Conservation (phyloP, 768 basidiomycete species). For the Leucogyrophana mollusca region DNA sequence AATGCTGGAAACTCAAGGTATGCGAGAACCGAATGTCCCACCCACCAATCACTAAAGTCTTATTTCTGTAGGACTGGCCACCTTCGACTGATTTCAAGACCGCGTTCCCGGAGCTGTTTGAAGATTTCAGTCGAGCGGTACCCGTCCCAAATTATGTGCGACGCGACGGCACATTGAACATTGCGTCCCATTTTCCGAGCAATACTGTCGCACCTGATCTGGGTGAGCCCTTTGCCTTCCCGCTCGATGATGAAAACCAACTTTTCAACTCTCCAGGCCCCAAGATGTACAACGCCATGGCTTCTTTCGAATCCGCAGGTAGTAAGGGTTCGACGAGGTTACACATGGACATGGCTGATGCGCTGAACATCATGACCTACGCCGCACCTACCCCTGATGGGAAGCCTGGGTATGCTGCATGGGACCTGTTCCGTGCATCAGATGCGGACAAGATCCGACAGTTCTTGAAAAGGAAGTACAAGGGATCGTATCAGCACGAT, state of each 20-base stretch:
- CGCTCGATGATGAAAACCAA: conserved; percentile 8
- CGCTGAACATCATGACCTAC: conserved; percentile 88
- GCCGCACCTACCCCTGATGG: conserved; percentile 58
- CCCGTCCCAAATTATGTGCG: conserved; percentile 91
- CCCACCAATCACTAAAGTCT: conserved; percentile 7
- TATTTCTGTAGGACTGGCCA: conserved; percentile 81
- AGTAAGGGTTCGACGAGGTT: conserved; percentile 85
- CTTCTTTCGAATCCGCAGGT: conserved; percentile 60
- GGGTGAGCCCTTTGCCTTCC: conserved; percentile 41
- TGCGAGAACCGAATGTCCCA: conserved; percentile 1
- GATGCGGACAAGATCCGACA: conserved; percentile 76
- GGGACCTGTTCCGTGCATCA: conserved; percentile 86
- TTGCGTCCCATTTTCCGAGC: conserved; percentile 85
- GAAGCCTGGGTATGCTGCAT: conserved; percentile 75
- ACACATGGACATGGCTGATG: conserved; percentile 95
- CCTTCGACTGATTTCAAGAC: conserved; percentile 81
- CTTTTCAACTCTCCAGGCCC: too few species aligned
- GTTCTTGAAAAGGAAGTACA: conserved; percentile 70
- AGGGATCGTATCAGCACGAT: conserved; percentile 57
- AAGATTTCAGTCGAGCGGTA: conserved; percentile 80
- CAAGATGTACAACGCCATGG: conserved; percentile 94
- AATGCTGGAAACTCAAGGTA: conserved; percentile 80
- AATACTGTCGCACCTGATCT: conserved; percentile 81
- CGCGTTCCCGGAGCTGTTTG: conserved; percentile 80
- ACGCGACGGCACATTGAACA: conserved; percentile 84